Percentiles rank a stretch among this genome's conserved stretches.
phyloP scores from a whole-genome alignment of 2,329 filamentous ascomycete species.

The Tolypocladium pustulatum region DNA sequence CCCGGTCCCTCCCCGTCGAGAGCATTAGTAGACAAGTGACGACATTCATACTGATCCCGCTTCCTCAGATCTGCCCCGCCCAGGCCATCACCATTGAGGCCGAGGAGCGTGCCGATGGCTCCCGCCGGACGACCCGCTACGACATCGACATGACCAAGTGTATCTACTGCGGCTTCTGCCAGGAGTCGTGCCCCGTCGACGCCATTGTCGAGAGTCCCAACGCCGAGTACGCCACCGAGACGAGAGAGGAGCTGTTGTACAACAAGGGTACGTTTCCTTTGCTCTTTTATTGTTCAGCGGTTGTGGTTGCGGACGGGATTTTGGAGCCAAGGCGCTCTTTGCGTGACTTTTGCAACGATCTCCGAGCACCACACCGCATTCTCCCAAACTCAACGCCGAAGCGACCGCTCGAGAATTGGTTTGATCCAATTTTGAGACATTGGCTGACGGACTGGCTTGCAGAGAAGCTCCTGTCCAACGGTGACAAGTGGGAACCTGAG shows the following conservation, averaged over 20 bases:
- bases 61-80: slow-evolving; percentile 70
- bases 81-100: slow-evolving; percentile 99
- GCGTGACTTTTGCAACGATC: background rate
- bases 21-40: background rate
- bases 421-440: background rate
- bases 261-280: slow-evolving; percentile 58
- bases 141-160: slow-evolving; percentile 99
- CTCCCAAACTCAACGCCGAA: background rate
- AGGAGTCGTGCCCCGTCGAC: slow-evolving; percentile 97
- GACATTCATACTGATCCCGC: background rate
- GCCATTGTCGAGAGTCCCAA: slow-evolving; percentile 63
- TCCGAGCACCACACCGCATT: background rate
- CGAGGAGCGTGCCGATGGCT: slow-evolving; percentile 93
- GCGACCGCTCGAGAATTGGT: background rate
- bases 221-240: slow-evolving; percentile 53
- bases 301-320: background rate
- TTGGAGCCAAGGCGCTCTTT: background rate
- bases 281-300: background rate
- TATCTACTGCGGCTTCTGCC: slow-evolving; percentile 99
- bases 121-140: slow-evolving; percentile 89
- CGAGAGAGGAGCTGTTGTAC: slow-evolving; percentile 87
- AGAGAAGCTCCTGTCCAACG: slow-evolving; percentile 80
- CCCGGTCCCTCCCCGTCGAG: background rate
- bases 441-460: slow-evolving; percentile 10
- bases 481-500: slow-evolving; percentile 97